Percentiles rank a stretch among this genome's conserved stretches.
These are phyloP conservation scores for Pyricularia sp. DNA, from an alignment of 2,329 filamentous ascomycete species.

Conservation along the genomic window DNA sequence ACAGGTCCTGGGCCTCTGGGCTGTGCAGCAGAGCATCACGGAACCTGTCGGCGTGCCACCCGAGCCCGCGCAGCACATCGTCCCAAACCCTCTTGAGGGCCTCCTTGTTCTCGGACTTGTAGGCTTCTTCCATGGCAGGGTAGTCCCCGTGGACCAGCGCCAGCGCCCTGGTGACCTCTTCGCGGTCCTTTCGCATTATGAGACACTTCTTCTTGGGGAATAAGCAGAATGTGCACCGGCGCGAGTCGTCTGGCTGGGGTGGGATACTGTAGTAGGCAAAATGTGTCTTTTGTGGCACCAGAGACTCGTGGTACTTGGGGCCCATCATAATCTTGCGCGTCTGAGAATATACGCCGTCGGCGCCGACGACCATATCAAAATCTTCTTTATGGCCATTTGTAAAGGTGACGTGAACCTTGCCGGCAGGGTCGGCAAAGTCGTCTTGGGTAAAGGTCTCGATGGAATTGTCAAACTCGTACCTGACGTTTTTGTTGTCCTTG, in stretches of 20 bases:
- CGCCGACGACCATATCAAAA: conserved; percentile 39
- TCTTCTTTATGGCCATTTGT: conserved; percentile 24
- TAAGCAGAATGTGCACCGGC: conserved; percentile 15
- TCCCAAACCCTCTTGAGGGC: conserved; percentile 10
- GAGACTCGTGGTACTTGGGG: conserved; percentile 9
- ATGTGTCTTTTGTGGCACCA: conserved; percentile 4
- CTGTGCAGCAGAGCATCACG: conserved; percentile 12
- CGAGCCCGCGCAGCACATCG: conserved; percentile 23
- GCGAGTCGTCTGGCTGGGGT: neutral
- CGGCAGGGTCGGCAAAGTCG: neutral
- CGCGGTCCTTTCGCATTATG: conserved; percentile 23
- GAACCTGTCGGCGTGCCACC: conserved; percentile 24
- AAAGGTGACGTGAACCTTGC: conserved; percentile 14
- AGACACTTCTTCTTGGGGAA: conserved; percentile 23
- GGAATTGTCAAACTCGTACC: conserved; percentile 7
- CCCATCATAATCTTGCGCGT: conserved; percentile 41
- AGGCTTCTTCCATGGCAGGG: conserved; percentile 8
- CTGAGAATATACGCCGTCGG: conserved; percentile 41
- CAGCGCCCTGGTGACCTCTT: conserved; percentile 20
- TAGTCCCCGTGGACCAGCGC: conserved; percentile 29
- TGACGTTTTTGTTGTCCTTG: conserved; percentile 5
- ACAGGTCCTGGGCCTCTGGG: conserved; percentile 21
- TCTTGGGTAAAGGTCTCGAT: conserved; percentile 6
- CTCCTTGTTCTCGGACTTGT: neutral
- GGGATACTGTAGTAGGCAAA: conserved; percentile 7